Base-by-base conservation (phyloP, 2,329 filamentous ascomycete genomes). In the Ceratocystis albifundus region DNA sequence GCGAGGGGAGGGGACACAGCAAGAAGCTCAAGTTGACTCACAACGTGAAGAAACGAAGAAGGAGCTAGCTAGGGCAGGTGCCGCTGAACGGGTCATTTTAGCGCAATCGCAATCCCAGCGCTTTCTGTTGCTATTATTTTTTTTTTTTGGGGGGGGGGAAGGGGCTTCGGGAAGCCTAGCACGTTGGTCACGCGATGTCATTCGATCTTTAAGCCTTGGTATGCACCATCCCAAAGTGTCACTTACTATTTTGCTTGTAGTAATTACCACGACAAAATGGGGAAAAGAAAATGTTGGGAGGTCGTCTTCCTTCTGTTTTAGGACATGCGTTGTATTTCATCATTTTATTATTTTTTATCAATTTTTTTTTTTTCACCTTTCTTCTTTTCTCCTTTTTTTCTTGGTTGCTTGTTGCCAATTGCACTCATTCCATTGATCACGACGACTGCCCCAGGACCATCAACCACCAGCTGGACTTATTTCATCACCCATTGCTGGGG, bases 131-230 rank as follows among this genome's bases (percentile, higher is more conserved):
- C 32, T 53, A 46, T 15, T 28, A 57, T 55, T n/a, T 50, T 22
- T n/a, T n/a, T n/a, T n/a, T n/a, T n/a, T n/a, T n/a, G n/a, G n/a
- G n/a, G n/a, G n/a, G n/a, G n/a, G n/a, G n/a, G n/a, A n/a, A n/a
- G 30, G 63, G 36, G 53, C 45, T 28, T 22, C 22, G 53, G 36
- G 20, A 65, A 50, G 44, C n/a, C 32, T 22, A 48, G 41, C 32
- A 55, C 53, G 12, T 44, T 44, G 65, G 65, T 66, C 65, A 66
- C 50, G 65, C 65, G 65, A 66, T 66, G 61, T 64, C 65, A 64
- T 66, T 63, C 65, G 65, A 66, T 48, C 30, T 50, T 46, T 53
- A 32, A 32, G 46, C 22, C 46, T 4, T 32, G 32, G 2, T 7
- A 55, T 25, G 25, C n/a, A 48, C 46, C n/a, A 48, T 48, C 46